Evolutionary conservation across 2,329 filamentous ascomycete genomes (phyloP).

Genomic region (Xylaria sp.): DNA sequence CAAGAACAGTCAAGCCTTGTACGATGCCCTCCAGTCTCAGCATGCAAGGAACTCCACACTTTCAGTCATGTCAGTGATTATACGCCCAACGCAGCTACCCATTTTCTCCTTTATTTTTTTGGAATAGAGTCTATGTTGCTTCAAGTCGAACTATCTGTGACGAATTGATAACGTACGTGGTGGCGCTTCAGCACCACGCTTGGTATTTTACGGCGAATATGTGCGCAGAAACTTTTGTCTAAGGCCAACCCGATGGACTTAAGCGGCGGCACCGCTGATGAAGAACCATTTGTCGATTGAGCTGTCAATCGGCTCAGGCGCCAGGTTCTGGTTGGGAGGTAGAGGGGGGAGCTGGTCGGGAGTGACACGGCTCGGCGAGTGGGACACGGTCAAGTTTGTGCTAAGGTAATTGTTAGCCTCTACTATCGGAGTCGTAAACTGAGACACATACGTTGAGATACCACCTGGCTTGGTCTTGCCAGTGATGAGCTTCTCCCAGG

Average conservation of each 20-base stretch:
- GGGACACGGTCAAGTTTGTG: slow-evolving; percentile 80
- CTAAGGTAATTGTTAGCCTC: slow-evolving; percentile 57
- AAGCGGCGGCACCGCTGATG: slow-evolving; percentile 94
- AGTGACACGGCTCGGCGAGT: slow-evolving; percentile 78
- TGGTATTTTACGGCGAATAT: slow-evolving; percentile 28
- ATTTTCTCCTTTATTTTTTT: not conserved
- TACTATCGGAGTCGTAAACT: slow-evolving; percentile 6
- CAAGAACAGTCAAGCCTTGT: slow-evolving; percentile 1
- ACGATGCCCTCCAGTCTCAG: slow-evolving; percentile 5
- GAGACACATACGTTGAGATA: slow-evolving; percentile 78
- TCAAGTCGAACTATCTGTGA: slow-evolving; percentile 29
- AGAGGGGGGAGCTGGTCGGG: slow-evolving; percentile 78
- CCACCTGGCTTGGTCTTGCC: slow-evolving; percentile 85
- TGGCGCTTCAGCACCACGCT: slow-evolving; percentile 35
- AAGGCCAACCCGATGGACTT: slow-evolving; percentile 53
- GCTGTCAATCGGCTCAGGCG: slow-evolving; percentile 88
- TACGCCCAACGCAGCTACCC: not conserved
- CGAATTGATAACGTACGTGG: slow-evolving; percentile 25
- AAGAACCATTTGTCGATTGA: slow-evolving; percentile 99
- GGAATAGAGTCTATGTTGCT: slow-evolving; percentile 20
- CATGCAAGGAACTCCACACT: slow-evolving; percentile 2
- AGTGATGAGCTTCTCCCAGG: slow-evolving; percentile 95
- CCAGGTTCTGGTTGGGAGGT: slow-evolving; percentile 80
- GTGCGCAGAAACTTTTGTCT: slow-evolving; percentile 46
- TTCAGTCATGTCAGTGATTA: slow-evolving; percentile 1